Conservation (phyloP, 495 filamentous ascomycete genomes). For the Hyaloscypha finlandica region DNA sequence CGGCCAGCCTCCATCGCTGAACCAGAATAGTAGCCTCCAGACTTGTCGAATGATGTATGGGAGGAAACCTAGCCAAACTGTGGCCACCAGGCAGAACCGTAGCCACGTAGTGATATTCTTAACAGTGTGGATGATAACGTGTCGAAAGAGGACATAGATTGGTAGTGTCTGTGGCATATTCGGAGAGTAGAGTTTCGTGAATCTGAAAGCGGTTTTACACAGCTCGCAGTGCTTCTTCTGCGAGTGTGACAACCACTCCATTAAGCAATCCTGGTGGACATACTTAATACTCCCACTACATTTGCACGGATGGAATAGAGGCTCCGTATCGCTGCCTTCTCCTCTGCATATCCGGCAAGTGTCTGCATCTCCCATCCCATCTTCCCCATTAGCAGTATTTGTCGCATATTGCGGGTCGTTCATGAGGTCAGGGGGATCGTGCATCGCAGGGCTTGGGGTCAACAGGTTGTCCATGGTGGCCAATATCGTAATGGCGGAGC, state of each 20-base stretch:
- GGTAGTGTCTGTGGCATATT: conserved; percentile 88
- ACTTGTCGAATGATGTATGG: conserved; percentile 89
- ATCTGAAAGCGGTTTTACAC: conserved; percentile 96
- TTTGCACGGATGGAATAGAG: conserved; percentile 96
- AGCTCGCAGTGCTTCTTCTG: conserved; percentile 99
- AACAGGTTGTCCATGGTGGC: conserved; percentile 14
- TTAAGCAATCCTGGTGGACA: conserved; percentile 95
- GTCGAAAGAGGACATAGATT: conserved; percentile 72
- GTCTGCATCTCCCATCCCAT: conserved; percentile 56
- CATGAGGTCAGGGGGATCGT: conserved; percentile 58
- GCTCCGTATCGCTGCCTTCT: conserved; percentile 81
- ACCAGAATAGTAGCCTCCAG: conserved; percentile 92
- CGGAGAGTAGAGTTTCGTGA: conserved; percentile 95
- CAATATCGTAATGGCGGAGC: background rate
- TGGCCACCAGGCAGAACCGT: conserved; percentile 73
- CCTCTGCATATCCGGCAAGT: conserved; percentile 95
- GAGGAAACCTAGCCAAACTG: conserved; percentile 86
- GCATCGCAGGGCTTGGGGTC: background rate
- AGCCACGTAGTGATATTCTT: conserved; percentile 73
- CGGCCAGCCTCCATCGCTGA: conserved; percentile 85
- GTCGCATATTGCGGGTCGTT: conserved; percentile 60
- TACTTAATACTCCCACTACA: conserved; percentile 98
- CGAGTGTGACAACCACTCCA: conserved; percentile 97
- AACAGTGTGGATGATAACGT: conserved; percentile 69
- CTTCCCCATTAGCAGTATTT: conserved; percentile 30